Evolutionary conservation across 352 stramenopile genomes (phyloP).

Genomic region (Globisporangium splendens): DNA sequence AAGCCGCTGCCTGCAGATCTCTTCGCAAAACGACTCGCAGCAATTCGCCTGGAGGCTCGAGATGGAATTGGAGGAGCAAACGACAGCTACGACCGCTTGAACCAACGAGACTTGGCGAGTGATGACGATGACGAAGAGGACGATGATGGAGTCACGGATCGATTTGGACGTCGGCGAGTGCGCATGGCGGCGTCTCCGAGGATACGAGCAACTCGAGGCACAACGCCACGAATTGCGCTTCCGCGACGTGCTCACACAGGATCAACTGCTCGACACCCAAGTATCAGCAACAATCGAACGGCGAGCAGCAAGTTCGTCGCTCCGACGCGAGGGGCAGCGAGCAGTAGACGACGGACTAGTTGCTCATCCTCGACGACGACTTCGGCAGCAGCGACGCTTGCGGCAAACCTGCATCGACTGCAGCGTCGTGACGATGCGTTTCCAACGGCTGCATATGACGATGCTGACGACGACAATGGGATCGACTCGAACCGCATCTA

Average conservation of each 20-base stretch:
- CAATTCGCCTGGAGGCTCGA: slow-evolving; percentile 3
- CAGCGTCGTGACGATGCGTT: not conserved
- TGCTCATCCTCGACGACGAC: not conserved
- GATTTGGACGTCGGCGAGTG: slow-evolving; percentile 7
- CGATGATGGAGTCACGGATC: not conserved
- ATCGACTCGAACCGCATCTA: slow-evolving; percentile 72
- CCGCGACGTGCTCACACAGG: too few species aligned
- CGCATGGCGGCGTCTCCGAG: slow-evolving; percentile 1
- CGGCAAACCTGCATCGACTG: slow-evolving; percentile 13
- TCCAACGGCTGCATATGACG: not conserved
- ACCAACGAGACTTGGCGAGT: not conserved
- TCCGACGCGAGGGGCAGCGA: not conserved
- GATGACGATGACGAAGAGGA: slow-evolving; percentile 12
- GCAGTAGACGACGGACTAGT: slow-evolving; percentile 4
- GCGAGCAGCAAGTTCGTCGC: not conserved
- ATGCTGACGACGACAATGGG: slow-evolving; percentile 13
- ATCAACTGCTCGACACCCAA: not conserved
- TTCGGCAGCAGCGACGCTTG: not conserved
- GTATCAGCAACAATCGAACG: not conserved
- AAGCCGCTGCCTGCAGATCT: slow-evolving; percentile 14
- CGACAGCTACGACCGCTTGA: not conserved
- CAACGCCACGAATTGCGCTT: not conserved
- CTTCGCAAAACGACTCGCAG: slow-evolving; percentile 14
- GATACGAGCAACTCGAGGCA: not conserved
- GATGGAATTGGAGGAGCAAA: too few species aligned